Evolutionary conservation across 2,329 filamentous ascomycete species (phyloP).

Genomic region (Sphaerulina musiva): DNA sequence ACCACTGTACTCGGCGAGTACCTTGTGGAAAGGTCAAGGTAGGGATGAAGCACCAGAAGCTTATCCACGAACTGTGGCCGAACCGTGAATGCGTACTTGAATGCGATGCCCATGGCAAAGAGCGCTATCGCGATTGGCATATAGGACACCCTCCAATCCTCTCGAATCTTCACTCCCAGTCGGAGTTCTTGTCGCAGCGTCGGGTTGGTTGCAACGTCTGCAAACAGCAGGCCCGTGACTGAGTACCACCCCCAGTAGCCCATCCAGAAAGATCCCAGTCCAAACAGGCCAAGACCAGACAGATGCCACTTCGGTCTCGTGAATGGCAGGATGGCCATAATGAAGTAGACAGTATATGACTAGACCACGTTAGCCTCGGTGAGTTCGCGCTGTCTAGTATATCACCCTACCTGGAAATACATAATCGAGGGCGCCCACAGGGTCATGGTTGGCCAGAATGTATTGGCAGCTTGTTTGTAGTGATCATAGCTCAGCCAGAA

Average conservation of each 20-base stretch:
- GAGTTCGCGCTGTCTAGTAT: background rate
- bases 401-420: constrained; percentile 34
- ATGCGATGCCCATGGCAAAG: constrained; percentile 18
- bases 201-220: constrained; percentile 22
- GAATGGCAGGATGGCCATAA: constrained; percentile 44
- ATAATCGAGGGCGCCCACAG: constrained; percentile 44
- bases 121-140: constrained; percentile 15
- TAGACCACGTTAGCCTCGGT: constrained; percentile 1
- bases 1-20: constrained; percentile 15
- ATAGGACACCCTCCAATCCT: constrained; percentile 21
- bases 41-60: constrained; percentile 27
- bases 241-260: constrained; percentile 30
- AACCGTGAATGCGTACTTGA: constrained; percentile 27
- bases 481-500: constrained; percentile 42
- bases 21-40: constrained; percentile 23
- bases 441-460: constrained; percentile 41
- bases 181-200: constrained; percentile 19
- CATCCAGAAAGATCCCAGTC: constrained; percentile 30
- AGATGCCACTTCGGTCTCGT: constrained; percentile 40
- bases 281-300: constrained; percentile 28
- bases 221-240: constrained; percentile 26
- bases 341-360: constrained; percentile 45
- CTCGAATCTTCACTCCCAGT: constrained; percentile 19
- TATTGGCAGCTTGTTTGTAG: constrained; percentile 37
- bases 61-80: constrained; percentile 25